Conservation (phyloP, 495 filamentous ascomycete species). For the Talaromyces adpressus region DNA sequence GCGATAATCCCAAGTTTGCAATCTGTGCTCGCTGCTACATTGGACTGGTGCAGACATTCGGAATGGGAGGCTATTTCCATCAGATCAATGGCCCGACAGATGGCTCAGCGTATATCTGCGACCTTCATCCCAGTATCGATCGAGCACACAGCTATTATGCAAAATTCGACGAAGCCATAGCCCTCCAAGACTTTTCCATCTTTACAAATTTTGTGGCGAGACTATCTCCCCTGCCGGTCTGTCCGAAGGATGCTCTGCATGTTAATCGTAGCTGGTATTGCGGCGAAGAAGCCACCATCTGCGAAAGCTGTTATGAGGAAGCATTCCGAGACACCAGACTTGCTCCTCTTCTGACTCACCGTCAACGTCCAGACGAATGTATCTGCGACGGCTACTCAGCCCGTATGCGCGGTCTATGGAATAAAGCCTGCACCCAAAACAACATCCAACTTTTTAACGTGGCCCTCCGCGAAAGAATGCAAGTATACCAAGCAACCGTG, state of each 20-base stretch:
- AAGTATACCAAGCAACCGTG: slow-evolving; percentile 16
- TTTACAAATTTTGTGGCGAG: slow-evolving; percentile 12
- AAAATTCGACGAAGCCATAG: slow-evolving; percentile 18
- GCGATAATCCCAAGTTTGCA: slow-evolving; percentile 19
- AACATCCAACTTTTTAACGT: slow-evolving; percentile 11
- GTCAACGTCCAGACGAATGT: slow-evolving; percentile 14
- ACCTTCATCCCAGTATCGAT: slow-evolving; percentile 12
- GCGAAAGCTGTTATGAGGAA: slow-evolving; percentile 29
- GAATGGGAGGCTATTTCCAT: slow-evolving; percentile 22
- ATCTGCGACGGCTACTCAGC: slow-evolving; percentile 31
- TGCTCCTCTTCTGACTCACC: slow-evolving; percentile 17
- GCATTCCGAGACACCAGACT: slow-evolving; percentile 23
- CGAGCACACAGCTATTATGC: slow-evolving; percentile 13
- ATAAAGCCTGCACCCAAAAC: slow-evolving; percentile 14
- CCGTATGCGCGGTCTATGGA: slow-evolving; percentile 29
- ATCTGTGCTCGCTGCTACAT: slow-evolving; percentile 27
- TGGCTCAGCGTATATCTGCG: slow-evolving; percentile 11
- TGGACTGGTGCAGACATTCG: slow-evolving; percentile 19
- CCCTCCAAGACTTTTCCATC: slow-evolving; percentile 13
- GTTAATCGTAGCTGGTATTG: slow-evolving; percentile 27
- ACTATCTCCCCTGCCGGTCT: slow-evolving; percentile 22
- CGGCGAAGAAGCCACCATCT: slow-evolving; percentile 28
- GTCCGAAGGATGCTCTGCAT: slow-evolving; percentile 20
- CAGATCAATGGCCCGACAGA: slow-evolving; percentile 16
- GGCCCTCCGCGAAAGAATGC: slow-evolving; percentile 12